These are phyloP conservation scores for Claviceps lovelessii DNA, from an alignment of 2,329 filamentous ascomycete genomes.

Conservation along the genomic window DNA sequence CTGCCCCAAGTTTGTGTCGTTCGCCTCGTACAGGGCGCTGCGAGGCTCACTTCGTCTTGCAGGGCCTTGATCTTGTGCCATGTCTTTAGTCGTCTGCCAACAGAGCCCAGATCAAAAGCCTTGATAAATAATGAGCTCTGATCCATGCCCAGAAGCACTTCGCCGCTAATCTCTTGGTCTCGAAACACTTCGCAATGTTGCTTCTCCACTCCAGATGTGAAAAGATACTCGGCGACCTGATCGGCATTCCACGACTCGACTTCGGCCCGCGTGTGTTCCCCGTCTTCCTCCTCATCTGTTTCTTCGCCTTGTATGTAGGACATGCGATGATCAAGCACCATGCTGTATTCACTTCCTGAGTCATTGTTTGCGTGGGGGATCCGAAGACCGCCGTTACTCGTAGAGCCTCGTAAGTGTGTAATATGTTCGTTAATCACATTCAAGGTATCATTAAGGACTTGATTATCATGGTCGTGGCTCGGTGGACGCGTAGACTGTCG, in stretches of 20 bases:
- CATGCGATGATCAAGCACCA: slow-evolving; percentile 56
- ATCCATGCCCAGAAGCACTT: slow-evolving; percentile 87
- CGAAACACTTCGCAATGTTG: slow-evolving; percentile 87
- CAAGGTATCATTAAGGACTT: slow-evolving; percentile 84
- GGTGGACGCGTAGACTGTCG: slow-evolving; percentile 23
- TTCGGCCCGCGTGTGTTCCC: slow-evolving; percentile 53
- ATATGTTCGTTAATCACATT: slow-evolving; percentile 97
- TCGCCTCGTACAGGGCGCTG: slow-evolving; percentile 25
- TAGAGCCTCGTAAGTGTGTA: slow-evolving; percentile 57
- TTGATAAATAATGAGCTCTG: slow-evolving; percentile 92
- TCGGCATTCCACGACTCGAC: slow-evolving; percentile 67
- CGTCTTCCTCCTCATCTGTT: slow-evolving; percentile 92
- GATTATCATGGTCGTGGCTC: slow-evolving; percentile 37
- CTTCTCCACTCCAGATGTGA: slow-evolving; percentile 70
- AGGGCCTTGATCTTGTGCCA: slow-evolving; percentile 93
- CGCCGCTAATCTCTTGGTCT: slow-evolving; percentile 90
- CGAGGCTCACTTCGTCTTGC: slow-evolving; percentile 65
- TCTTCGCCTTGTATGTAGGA: slow-evolving; percentile 92
- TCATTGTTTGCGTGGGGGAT: slow-evolving; percentile 50
- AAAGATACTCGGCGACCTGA: slow-evolving; percentile 79
- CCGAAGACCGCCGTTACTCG: slow-evolving; percentile 37
- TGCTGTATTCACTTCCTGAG: slow-evolving; percentile 84
- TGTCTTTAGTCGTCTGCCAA: slow-evolving; percentile 77
- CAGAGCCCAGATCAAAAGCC: slow-evolving; percentile 83
- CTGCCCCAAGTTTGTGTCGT: slow-evolving; percentile 44